A percentile compares a stretch with the other conserved stretches of the same genome.
Evolutionary conservation across 805 yeast species (phyloP).

Genomic region (Candida nemodendra): DNA sequence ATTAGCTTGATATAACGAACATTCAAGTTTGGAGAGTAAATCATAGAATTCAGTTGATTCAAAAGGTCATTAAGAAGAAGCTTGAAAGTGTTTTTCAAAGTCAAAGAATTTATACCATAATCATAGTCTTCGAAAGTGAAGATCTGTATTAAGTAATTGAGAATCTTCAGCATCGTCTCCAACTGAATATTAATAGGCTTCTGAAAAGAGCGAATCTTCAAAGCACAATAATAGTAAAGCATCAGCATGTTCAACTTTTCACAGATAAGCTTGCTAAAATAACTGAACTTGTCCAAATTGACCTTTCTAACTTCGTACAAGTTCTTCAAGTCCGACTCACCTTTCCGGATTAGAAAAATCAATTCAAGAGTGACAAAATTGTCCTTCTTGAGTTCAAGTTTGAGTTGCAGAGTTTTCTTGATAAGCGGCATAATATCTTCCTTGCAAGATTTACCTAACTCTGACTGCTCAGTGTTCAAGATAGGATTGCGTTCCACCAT

Average conservation of each 20-base stretch:
- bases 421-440: slow-evolving; percentile 7
- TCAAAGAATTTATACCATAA: slow-evolving; percentile 1
- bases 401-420: slow-evolving; percentile 5
- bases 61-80: slow-evolving; percentile 15
- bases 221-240: slow-evolving; percentile 11
- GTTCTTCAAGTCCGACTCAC: slow-evolving; percentile 9
- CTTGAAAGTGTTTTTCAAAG: slow-evolving; percentile 7
- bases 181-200: slow-evolving; percentile 11
- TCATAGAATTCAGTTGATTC: slow-evolving; percentile 11
- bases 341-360: slow-evolving; percentile 4
- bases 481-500: not conserved
- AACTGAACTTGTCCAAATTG: slow-evolving; percentile 9
- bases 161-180: slow-evolving; percentile 10
- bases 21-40: slow-evolving; percentile 8
- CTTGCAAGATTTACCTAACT: not conserved
- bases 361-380: slow-evolving; percentile 7
- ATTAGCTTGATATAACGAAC: slow-evolving; percentile 7
- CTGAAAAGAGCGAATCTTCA: slow-evolving; percentile 12
- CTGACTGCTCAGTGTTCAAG: not conserved
- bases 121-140: slow-evolving; percentile 3
- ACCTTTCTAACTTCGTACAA: slow-evolving; percentile 10
- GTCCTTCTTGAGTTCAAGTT: slow-evolving; percentile 11
- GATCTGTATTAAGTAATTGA: slow-evolving; percentile 13
- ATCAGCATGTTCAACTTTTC: slow-evolving; percentile 12
- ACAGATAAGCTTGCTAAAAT: slow-evolving; percentile 6